Evolutionary conservation across 1,139 yeast species (phyloP), one percentile per base, ranked within the genome.

Genomic region (Kurtzmaniella quercitrusa): DNA sequence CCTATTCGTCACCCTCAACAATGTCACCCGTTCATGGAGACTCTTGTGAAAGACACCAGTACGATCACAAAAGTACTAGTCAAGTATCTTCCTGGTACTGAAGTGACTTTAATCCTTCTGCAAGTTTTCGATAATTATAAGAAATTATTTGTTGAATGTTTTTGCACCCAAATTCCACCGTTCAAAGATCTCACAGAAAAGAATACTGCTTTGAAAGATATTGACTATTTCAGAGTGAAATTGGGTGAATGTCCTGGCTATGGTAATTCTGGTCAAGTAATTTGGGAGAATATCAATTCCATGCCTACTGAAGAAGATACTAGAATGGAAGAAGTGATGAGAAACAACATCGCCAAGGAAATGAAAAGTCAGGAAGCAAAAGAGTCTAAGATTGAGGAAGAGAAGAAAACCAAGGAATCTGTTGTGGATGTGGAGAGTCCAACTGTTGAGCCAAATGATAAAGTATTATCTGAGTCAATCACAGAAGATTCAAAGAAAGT

Each of bases 141-240:
- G 56, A 70, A 73, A 42, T 60, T 73, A 18, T 65, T 85, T 38
- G 69, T 78, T 16, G 82, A 78, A 41, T 77, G 81, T 40, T 83
- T 70, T 51, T 69, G 75, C 46, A 68, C 78, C 1, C 70, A 71
- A 44, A 60, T 81, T n/a, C 71, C 75, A 3, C 70, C 66, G 45
- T 72, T 82, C 50, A 72, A 70, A 42, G 82, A 78, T 47, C 72
- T 75, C 42, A 69, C 74, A 47, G 81, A 78, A 46, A 77, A 77
- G 54, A 75, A 78, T 45, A 64, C 73, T 18, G 65, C 82, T 52
- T 63, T 83, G 51, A 70, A 72, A 41, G 93, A 85, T 61, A 70
- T 83, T n/a, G 82, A 78, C 52, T 83, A 76, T 54, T 83, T 84
- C 58, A 62, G 81, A 46, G 85, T 76, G 6, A 81, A 80, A 48